Evolutionary conservation across 768 basidiomycete genomes (phyloP).

Genomic region (Kondoa malvinella): DNA sequence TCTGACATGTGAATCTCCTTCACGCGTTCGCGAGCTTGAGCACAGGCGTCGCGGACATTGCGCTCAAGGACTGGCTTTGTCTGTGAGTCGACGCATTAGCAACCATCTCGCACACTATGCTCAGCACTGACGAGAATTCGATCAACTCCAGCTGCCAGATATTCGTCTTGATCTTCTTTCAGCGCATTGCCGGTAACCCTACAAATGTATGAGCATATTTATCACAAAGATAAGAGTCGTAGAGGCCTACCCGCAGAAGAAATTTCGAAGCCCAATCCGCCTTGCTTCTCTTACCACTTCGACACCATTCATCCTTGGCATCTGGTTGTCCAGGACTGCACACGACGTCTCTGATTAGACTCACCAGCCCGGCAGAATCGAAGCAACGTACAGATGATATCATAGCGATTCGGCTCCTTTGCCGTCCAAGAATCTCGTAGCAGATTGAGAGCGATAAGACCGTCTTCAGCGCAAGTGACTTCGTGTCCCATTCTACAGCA

Average conservation of each 20-base stretch:
- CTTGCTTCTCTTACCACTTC: neutral
- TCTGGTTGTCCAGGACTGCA: constrained; percentile 3
- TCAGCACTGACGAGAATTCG: neutral
- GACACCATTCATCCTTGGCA: neutral
- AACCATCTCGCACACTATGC: neutral
- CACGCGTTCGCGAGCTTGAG: too few relatives aligned
- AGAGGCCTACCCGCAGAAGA: neutral
- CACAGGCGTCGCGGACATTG: neutral
- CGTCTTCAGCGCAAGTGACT: neutral
- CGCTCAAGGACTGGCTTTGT: neutral
- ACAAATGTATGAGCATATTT: neutral
- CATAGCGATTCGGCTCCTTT: neutral
- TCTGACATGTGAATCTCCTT: too few relatives aligned
- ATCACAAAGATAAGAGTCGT: neutral
- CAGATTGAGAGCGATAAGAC: neutral
- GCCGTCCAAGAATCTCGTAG: neutral
- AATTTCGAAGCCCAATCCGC: neutral
- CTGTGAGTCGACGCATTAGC: neutral
- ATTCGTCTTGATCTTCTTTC: neutral
- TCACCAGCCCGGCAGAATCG: too few relatives aligned
- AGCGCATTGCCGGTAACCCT: neutral
- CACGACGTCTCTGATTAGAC: too few relatives aligned
- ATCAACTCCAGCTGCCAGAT: neutral
- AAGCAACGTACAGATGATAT: constrained; percentile 3
- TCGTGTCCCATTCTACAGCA: constrained; percentile 1